These are phyloP conservation scores for Argentina anserina DNA, from an alignment of 306 rosid genomes.

Conservation along the genomic window DNA sequence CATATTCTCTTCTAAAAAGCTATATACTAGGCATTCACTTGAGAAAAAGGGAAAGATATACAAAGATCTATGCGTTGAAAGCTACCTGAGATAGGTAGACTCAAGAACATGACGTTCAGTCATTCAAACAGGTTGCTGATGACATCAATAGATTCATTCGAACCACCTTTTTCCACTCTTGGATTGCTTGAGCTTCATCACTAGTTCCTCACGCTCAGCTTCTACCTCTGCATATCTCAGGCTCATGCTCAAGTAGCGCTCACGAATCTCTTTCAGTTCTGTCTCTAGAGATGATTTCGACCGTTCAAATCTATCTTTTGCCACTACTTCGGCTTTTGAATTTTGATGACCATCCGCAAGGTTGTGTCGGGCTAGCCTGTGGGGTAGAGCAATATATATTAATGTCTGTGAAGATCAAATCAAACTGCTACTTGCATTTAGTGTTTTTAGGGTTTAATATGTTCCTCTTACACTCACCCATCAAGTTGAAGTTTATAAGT, in stretches of 20 bases:
- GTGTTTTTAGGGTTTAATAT: constrained; percentile 13
- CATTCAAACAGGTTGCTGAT: constrained; percentile 1
- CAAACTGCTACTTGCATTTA: neutral
- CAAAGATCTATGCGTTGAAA: constrained; percentile 14
- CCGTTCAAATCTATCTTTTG: constrained; percentile 51
- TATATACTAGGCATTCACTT: constrained; percentile 10
- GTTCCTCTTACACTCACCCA: constrained; percentile 43
- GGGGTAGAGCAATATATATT: neutral
- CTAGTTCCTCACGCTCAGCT: constrained; percentile 88
- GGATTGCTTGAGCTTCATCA: constrained; percentile 67
- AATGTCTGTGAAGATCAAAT: neutral
- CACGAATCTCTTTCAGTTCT: constrained; percentile 75
- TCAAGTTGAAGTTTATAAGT: constrained; percentile 52
- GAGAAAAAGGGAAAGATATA: constrained; percentile 30
- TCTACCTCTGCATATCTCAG: constrained; percentile 92
- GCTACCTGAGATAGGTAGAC: constrained; percentile 36
- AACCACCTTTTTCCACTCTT: constrained; percentile 62
- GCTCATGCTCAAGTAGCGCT: constrained; percentile 85
- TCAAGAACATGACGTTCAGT: constrained; percentile 8
- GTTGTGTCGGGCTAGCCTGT: constrained; percentile 49
- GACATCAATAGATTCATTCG: constrained; percentile 29
- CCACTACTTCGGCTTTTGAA: constrained; percentile 44
- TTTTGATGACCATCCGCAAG: constrained; percentile 34
- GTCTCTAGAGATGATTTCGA: constrained; percentile 69
- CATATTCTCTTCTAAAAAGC: constrained; percentile 17